phyloP scores from a whole-genome alignment of 768 basidiomycete species.

The Tylopilus rubrobrunneus region DNA sequence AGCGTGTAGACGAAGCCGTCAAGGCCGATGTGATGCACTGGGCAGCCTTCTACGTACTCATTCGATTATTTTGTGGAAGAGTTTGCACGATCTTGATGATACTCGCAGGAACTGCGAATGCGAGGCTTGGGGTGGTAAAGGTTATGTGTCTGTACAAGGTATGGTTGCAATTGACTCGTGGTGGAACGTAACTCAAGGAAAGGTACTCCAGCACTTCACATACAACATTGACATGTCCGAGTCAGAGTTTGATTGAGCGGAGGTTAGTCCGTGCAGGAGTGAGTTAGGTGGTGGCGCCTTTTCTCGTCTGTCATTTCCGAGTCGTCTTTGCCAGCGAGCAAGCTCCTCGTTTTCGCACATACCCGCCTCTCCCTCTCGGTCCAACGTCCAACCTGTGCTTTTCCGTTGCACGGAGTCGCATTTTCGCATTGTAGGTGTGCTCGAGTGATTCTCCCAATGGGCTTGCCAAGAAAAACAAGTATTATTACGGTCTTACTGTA shows the following conservation, averaged over 20 bases:
- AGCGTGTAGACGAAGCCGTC: slow-evolving; percentile 82
- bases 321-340: no score
- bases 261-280: no score
- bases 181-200: background rate
- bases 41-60: slow-evolving; percentile 90
- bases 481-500: no score
- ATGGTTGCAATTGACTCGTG: background rate
- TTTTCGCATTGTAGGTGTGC: no score
- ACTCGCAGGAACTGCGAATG: slow-evolving; percentile 85
- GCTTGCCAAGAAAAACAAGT: no score
- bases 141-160: slow-evolving; percentile 92
- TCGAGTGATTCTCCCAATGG: no score
- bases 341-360: no score
- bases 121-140: slow-evolving; percentile 96
- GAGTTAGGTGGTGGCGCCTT: no score
- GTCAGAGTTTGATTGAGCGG: slow-evolving; percentile 31
- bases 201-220: slow-evolving; percentile 26
- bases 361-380: no score
- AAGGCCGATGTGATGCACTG: slow-evolving; percentile 96
- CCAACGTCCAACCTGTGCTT: no score
- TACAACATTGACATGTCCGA: slow-evolving; percentile 33
- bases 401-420: no score
- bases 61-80: background rate
- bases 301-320: no score
- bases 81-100: background rate